phyloP scores from a whole-genome alignment of 2,329 filamentous ascomycete species.

The Trichoderma afroharzianum region DNA sequence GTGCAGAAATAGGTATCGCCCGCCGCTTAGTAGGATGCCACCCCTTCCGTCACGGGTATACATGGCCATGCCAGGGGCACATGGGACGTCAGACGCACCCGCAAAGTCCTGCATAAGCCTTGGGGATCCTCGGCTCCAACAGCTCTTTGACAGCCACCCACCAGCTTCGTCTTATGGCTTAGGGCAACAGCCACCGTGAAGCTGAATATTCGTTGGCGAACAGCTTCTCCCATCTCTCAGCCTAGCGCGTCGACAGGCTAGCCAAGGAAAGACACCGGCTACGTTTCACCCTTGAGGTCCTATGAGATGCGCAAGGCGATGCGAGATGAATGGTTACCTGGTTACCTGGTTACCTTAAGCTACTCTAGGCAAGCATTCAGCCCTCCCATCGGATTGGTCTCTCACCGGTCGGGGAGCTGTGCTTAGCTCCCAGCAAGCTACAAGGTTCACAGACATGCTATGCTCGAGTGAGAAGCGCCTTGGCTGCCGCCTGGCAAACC shows the following conservation, averaged over 20 bases:
- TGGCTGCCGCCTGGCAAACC: conserved; percentile 9
- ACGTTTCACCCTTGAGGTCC: background rate
- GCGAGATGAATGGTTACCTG: background rate
- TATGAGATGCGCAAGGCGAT: background rate
- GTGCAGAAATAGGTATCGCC: background rate
- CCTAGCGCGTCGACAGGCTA: background rate
- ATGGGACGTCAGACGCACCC: background rate
- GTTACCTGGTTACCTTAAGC: background rate
- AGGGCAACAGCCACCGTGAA: background rate
- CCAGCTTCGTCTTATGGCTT: background rate
- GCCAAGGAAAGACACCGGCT: background rate
- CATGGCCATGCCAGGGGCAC: conserved; percentile 1
- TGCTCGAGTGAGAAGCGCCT: conserved; percentile 20
- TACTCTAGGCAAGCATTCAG: conserved; percentile 13
- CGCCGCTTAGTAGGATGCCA: background rate
- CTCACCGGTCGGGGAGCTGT: background rate
- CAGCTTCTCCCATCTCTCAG: background rate
- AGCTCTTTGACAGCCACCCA: conserved; percentile 1
- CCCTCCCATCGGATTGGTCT: background rate
- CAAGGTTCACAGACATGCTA: conserved; percentile 5
- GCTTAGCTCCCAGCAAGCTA: background rate
- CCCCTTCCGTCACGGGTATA: background rate
- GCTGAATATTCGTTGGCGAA: background rate
- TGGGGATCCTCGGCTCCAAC: background rate
- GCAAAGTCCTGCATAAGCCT: conserved; percentile 14